A percentile compares a stretch with the other conserved stretches of the same genome.
Conservation (phyloP, 345 rosid species). For the Rhodamnia argentea region DNA sequence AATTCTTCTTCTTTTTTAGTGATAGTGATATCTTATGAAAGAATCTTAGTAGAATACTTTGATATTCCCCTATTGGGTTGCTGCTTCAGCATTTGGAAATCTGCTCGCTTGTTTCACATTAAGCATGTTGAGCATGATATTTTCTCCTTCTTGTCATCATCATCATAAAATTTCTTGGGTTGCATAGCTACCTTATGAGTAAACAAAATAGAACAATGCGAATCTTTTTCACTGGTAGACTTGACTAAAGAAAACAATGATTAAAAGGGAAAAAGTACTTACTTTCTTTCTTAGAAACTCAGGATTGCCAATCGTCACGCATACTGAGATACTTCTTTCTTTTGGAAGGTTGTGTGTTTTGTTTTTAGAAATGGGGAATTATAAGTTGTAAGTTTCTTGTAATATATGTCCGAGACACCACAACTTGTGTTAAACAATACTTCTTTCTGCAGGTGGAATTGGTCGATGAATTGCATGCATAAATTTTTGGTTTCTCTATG, state of each 20-base stretch:
- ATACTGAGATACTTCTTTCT: background rate
- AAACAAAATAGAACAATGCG: background rate
- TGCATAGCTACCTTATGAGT: background rate
- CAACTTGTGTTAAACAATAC: background rate
- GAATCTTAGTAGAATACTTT: background rate
- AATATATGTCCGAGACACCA: background rate
- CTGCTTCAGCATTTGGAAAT: background rate
- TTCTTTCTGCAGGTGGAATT: background rate
- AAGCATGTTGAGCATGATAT: background rate
- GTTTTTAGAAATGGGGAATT: background rate
- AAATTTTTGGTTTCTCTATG: background rate
- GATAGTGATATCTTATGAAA: background rate
- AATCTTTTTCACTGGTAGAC: background rate
- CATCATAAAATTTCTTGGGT: background rate
- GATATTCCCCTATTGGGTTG: background rate
- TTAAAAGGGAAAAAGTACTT: background rate
- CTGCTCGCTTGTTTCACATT: background rate
- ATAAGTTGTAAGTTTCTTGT: background rate
- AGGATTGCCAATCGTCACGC: background rate
- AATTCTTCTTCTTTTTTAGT: background rate
- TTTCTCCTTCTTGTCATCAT: background rate
- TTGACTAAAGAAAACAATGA: background rate
- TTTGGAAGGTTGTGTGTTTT: background rate
- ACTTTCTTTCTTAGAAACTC: background rate
- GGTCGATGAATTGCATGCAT: background rate